Evolutionary conservation across 192 early-diverging fungal genomes (phyloP).

Genomic region (Podila horticola): DNA sequence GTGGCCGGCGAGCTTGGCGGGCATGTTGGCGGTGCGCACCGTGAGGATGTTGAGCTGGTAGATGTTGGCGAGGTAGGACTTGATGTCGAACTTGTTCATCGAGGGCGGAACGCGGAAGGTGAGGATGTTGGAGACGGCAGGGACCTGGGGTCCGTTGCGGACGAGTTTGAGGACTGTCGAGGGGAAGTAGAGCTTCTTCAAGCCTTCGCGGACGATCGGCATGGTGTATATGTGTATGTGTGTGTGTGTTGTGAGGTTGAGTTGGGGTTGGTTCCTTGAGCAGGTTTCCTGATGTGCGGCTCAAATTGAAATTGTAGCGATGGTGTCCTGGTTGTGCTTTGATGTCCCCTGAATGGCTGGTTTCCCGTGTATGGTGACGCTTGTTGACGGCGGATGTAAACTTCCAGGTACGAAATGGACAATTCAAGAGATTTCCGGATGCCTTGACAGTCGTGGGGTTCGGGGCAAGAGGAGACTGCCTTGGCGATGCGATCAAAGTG

Average conservation of each 20-base stretch:
- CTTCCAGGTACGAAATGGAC: too few relatives aligned
- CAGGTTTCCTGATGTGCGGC: neutral
- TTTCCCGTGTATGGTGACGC: too few relatives aligned
- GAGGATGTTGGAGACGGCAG: constrained; percentile 78
- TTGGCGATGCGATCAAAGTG: neutral
- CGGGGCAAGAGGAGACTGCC: too few relatives aligned
- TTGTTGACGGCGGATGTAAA: too few relatives aligned
- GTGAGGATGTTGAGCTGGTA: constrained; percentile 86
- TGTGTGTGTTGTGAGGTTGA: neutral
- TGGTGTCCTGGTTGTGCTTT: constrained; percentile 3
- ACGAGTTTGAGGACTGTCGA: constrained; percentile 87
- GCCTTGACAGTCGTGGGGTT: too few relatives aligned
- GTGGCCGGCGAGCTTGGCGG: constrained; percentile 61
- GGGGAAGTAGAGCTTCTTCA: constrained; percentile 85
- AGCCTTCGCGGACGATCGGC: constrained; percentile 45
- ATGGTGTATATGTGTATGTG: constrained; percentile 13
- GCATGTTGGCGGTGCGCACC: constrained; percentile 92
- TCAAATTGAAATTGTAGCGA: neutral
- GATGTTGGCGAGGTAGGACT: constrained; percentile 83
- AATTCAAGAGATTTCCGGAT: too few relatives aligned
- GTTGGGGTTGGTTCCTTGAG: neutral
- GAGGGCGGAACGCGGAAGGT: constrained; percentile 91
- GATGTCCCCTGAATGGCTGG: too few relatives aligned
- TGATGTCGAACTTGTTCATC: constrained; percentile 95
- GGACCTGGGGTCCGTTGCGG: constrained; percentile 72